Percentiles rank a stretch among this genome's conserved stretches.
Conservation (phyloP, 305 asterid species). For the Rubia peregrina region DNA sequence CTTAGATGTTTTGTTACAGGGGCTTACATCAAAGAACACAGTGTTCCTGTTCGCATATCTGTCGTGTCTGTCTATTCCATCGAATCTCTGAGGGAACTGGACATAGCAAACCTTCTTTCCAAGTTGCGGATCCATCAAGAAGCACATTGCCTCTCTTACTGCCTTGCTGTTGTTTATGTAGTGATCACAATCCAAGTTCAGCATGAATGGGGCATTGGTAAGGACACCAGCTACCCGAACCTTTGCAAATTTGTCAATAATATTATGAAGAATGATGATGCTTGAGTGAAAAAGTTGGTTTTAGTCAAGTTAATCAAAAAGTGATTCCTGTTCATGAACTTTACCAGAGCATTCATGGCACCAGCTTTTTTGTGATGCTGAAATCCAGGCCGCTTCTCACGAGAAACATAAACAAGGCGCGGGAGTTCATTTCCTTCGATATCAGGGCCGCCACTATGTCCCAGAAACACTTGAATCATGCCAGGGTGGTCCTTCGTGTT, state of each 20-base stretch:
- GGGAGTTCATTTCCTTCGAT: constrained; percentile 92
- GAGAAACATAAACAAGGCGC: constrained; percentile 93
- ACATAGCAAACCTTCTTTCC: constrained; percentile 93
- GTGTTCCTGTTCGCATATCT: constrained; percentile 97
- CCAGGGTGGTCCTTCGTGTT: constrained; percentile 98
- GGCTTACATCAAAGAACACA: constrained; percentile 86
- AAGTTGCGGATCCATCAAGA: constrained; percentile 87
- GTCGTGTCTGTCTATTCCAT: constrained; percentile 85
- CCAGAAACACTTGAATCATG: constrained; percentile 96
- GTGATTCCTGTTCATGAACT: constrained; percentile 15
- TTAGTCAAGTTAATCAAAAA: neutral
- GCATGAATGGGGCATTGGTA: constrained; percentile 98
- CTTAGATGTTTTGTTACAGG: constrained; percentile 13
- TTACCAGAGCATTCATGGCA: constrained; percentile 98
- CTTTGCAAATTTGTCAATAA: constrained; percentile 30
- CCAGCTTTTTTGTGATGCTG: constrained; percentile 98
- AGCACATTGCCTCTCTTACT: constrained; percentile 92
- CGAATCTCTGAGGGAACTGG: constrained; percentile 96
- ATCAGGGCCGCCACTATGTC: constrained; percentile 87
- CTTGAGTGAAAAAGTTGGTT: neutral
- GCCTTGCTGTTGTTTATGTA: constrained; percentile 96
- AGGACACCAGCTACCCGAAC: constrained; percentile 95
- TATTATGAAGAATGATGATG: neutral
- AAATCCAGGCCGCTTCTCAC: constrained; percentile 98
- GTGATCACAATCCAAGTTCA: constrained; percentile 98